Evolutionary conservation across 768 basidiomycete genomes (phyloP), one percentile per base, ranked within the genome.

Genomic region (Chalciporus chontae): DNA sequence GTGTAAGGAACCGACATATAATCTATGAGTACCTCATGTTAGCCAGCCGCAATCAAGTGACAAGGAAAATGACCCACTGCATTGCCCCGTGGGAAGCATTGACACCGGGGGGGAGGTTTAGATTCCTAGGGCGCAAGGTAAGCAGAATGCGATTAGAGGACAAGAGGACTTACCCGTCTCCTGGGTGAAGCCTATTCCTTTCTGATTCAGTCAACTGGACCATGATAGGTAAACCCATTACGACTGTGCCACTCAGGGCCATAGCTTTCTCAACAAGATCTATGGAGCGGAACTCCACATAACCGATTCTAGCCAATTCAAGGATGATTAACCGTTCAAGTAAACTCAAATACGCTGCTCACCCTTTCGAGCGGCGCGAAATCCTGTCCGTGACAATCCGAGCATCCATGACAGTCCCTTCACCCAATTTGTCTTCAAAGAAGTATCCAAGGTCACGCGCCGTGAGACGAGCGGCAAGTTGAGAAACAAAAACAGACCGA

Each of bases 331-430:
- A 39, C 19, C 13, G 10, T 48, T 41, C 21, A 8, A 38, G 19
- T 15, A 19, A n/a, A 36, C 23, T 17, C 6, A 42, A 44, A 18
- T 31, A 45, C 1, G 14, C 36, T 24, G 52, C 82, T 64, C 57
- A 97, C 95, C 96, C 96, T 72, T 99, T 99, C n/a, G 94, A 96
- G 48, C 96, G 84, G 62, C 94, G 84, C 19, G 94, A 94, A 48
- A 96, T 73, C 60, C 94, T 78, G 63, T 99, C 96, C 1, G 94
- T 95, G 29, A 99, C 96, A 63, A 99, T 94, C 51, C 94, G 77
- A 23, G 95, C 90, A 63, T 99, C 96, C 77, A 94, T 85, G 7
- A 99, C 96, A 17, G 89, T 83, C 32, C 87, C 86, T 73, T 93
- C 90, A 18, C 94, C 95, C 40, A 97, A 77, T 67, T 94, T 91